Conservation (phyloP, 2,329 filamentous ascomycete species). For the Diaporthe helianthi region DNA sequence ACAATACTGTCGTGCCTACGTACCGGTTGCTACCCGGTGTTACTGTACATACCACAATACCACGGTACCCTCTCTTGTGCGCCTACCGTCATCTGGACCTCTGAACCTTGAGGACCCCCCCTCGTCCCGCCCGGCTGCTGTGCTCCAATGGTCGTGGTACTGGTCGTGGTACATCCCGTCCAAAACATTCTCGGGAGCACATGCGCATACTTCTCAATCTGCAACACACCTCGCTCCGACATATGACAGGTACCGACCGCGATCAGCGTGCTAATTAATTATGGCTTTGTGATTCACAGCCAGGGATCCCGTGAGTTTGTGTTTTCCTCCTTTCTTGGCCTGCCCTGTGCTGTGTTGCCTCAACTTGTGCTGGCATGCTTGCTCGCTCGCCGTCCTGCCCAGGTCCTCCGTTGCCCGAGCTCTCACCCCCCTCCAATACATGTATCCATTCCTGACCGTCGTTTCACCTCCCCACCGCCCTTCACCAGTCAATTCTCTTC, state of each 20-base stretch:
- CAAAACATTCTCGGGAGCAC: slow-evolving; percentile 28
- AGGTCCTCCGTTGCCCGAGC: neutral
- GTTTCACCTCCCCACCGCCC: neutral
- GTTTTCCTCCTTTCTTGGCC: slow-evolving; percentile 15
- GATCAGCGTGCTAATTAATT: slow-evolving; percentile 30
- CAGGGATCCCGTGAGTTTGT: slow-evolving; percentile 31
- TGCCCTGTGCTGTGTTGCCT: slow-evolving; percentile 7
- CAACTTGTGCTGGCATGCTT: neutral
- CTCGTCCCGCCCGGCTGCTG: slow-evolving; percentile 23
- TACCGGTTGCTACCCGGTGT: neutral
- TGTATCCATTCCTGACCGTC: slow-evolving; percentile 7
- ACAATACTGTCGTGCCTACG: neutral
- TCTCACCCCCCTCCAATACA: neutral
- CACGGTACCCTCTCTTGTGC: neutral
- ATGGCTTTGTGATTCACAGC: slow-evolving; percentile 31
- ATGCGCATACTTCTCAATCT: slow-evolving; percentile 33
- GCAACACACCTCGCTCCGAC: slow-evolving; percentile 33
- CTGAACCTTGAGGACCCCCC: neutral
- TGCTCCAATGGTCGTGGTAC: slow-evolving; percentile 26
- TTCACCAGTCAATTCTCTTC: slow-evolving; percentile 5
- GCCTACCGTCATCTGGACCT: slow-evolving; percentile 8
- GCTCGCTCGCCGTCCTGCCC: slow-evolving; percentile 1
- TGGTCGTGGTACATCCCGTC: slow-evolving; percentile 21
- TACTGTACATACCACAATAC: neutral
- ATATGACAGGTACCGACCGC: slow-evolving; percentile 31